phyloP scores from a whole-genome alignment of 768 basidiomycete species.

The Rhodotorula babjevae region DNA sequence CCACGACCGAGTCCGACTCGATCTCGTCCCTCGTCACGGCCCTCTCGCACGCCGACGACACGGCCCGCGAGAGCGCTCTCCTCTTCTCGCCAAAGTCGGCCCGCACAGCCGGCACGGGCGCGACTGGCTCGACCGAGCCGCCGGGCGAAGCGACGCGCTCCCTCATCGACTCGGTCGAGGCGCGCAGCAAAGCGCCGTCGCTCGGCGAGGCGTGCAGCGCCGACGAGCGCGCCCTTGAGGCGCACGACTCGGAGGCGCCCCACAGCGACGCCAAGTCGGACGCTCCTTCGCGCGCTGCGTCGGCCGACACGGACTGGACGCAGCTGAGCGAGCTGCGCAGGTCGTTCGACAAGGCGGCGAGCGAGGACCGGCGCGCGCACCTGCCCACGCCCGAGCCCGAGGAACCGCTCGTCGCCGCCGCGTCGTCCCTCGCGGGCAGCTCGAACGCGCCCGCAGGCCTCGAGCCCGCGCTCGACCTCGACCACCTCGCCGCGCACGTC shows the following conservation, averaged over 20 bases:
- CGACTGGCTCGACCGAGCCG: conserved; percentile 27
- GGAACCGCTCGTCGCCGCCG: too few relatives aligned
- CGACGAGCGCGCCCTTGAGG: background rate
- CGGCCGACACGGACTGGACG: background rate
- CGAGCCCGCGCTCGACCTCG: too few relatives aligned
- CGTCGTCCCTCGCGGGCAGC: too few relatives aligned
- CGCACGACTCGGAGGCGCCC: background rate
- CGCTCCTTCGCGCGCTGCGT: background rate
- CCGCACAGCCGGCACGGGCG: conserved; percentile 14
- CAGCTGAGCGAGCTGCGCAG: background rate
- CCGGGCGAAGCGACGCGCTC: conserved; percentile 15
- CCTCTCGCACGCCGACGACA: background rate
- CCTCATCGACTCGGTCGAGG: conserved; percentile 4
- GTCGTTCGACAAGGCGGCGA: background rate
- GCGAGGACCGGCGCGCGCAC: background rate
- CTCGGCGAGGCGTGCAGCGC: background rate
- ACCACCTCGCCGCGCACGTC: background rate
- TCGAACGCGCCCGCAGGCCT: background rate
- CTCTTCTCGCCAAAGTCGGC: conserved; percentile 2
- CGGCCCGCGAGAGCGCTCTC: background rate
- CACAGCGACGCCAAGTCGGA: too few relatives aligned
- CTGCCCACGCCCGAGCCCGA: background rate
- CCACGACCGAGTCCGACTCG: background rate
- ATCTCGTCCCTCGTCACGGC: conserved; percentile 1
- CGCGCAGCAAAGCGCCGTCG: background rate